Evolutionary conservation across 176 grass and related monocot genomes (phyloP).

Genomic region (Raddia distichophylla): DNA sequence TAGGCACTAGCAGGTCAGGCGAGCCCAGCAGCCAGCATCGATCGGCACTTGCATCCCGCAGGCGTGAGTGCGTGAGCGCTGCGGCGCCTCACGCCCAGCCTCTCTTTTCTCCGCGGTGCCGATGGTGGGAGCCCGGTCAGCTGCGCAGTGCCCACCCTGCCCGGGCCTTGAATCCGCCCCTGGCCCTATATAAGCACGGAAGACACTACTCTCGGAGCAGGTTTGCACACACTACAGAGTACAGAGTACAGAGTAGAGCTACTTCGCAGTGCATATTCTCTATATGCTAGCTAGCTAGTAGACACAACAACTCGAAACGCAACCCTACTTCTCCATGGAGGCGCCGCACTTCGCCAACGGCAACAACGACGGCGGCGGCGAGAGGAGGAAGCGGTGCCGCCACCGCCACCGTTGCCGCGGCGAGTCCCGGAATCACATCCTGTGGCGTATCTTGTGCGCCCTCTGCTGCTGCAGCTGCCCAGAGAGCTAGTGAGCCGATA

Average conservation of each 20-base stretch:
- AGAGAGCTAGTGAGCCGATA: not conserved
- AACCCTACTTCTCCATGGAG: constrained; percentile 25
- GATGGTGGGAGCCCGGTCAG: no score
- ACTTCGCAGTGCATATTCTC: not conserved
- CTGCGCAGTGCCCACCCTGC: no score
- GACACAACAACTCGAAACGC: not conserved
- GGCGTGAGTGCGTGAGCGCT: no score
- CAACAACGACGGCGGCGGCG: not conserved
- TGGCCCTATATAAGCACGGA: constrained; percentile 1
- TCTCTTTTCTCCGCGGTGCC: no score
- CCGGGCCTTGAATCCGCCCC: no score
- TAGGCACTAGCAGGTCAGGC: no score
- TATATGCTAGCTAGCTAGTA: not conserved
- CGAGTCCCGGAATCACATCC: not conserved
- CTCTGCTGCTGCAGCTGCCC: constrained; percentile 19
- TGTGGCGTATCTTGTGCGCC: constrained; percentile 19
- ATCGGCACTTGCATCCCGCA: no score
- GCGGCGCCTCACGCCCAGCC: no score
- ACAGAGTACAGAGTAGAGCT: not conserved
- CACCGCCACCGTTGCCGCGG: not conserved
- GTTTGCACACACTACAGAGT: not conserved
- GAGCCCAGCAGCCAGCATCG: no score
- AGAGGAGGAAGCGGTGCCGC: not conserved
- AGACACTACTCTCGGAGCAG: not conserved
- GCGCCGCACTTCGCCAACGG: not conserved